Base-by-base conservation (phyloP, 192 early-diverging fungal genomes). In the Entophlyctis helioformis region DNA sequence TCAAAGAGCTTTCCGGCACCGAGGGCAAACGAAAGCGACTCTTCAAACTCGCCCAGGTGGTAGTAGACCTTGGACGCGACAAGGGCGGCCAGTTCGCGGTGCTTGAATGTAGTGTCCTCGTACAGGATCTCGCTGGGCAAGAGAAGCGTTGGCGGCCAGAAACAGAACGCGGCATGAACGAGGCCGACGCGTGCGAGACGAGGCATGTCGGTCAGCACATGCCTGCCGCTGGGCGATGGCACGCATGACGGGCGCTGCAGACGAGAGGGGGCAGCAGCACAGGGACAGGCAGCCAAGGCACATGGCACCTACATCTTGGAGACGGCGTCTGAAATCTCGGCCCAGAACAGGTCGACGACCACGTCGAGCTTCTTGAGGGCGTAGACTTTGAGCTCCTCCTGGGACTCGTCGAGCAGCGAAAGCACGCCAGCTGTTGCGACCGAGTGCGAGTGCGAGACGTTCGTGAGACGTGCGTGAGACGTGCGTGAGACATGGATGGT, bases 1-100 rank as follows among this genome's bases (percentile, higher is more conserved):
- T 95, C 84, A 69, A 99, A 93, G 19, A 87, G 66, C 43, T 85
- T 60, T 20, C 86, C 96, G 6, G 96, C 90, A 20, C 90, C 89
- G 18, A 99, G 66, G 6, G 96, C 96, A 82, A 96, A 99, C 36
- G 70, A 72, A 48, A 99, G 62, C 9, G 96, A 94, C 37, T 97
- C 91, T 39, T 97, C 87, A 51, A 86, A 86, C 53, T 93, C 94
- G 29, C 91, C 94, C 29, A 97, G 69, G 53, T 99, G 87, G 51
- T 91, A 97, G 68, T 96, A 96, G 3, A 97, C 88, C 67, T 99
- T 99, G 43, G 96, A 93, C 4, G 92, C 92, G 1, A 99, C 87
- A 33, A 99, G 67, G 15, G 92, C 91, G 25, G 96, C 94, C 24
- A 97, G 71, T 54, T 89, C 61, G 46, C 88, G 75, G 45, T 93